Conservation (phyloP, 2,329 filamentous ascomycete genomes). For the Fusarium incarnatum region DNA sequence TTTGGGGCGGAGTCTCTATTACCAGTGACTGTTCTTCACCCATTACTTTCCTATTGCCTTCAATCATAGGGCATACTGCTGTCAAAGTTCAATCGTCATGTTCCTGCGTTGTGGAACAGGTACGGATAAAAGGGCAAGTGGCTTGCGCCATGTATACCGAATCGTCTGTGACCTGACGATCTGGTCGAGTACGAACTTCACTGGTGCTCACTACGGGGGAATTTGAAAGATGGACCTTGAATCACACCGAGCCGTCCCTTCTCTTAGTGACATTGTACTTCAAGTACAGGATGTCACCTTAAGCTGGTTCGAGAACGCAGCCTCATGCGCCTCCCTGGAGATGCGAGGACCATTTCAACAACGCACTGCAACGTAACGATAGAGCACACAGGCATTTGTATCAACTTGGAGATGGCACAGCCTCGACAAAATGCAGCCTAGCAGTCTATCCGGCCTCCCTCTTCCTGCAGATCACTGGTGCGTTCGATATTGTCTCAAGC, state of each 20-base stretch:
- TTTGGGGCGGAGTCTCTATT: background rate
- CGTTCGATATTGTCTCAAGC: slow-evolving; percentile 6
- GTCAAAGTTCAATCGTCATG: background rate
- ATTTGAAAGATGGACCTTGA: background rate
- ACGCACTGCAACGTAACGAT: slow-evolving; percentile 9
- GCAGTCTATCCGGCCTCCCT: background rate
- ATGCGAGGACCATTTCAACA: background rate
- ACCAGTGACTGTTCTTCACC: background rate
- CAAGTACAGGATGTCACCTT: background rate
- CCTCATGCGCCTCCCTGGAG: slow-evolving; percentile 8
- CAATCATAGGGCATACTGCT: slow-evolving; percentile 3
- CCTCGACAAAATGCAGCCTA: background rate
- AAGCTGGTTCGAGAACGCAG: slow-evolving; percentile 26
- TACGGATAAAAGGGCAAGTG: background rate
- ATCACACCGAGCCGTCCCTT: background rate
- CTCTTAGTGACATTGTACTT: background rate
- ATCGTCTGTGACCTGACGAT: slow-evolving; percentile 16
- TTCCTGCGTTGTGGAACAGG: background rate
- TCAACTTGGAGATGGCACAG: slow-evolving; percentile 7
- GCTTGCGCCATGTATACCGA: slow-evolving; percentile 9
- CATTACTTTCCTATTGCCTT: background rate
- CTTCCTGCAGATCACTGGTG: slow-evolving; percentile 6
- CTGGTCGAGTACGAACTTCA: background rate
- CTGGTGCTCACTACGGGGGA: slow-evolving; percentile 4
- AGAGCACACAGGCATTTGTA: background rate